Percentiles rank a stretch among this genome's conserved stretches.
phyloP scores from a whole-genome alignment of 1,139 yeast species.

The Debaryomyces fabryi region DNA sequence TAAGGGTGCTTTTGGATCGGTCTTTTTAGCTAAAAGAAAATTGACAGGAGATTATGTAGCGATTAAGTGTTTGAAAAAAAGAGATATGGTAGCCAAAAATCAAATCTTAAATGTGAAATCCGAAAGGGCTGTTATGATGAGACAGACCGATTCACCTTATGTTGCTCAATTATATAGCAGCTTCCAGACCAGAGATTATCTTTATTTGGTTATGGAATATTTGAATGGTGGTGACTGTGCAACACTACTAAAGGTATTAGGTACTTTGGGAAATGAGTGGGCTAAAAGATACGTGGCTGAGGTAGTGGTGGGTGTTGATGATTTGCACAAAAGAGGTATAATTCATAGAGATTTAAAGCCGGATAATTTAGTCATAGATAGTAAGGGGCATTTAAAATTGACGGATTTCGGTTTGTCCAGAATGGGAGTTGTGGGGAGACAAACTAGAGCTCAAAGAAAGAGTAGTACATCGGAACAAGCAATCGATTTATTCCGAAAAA shows the following conservation, averaged over 20 bases:
- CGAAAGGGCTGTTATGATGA: conserved; percentile 96
- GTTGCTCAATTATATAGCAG: conserved; percentile 89
- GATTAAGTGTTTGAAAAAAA: conserved; percentile 87
- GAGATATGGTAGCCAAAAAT: conserved; percentile 96
- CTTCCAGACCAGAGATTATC: conserved; percentile 84
- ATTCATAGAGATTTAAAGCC: conserved; percentile 96
- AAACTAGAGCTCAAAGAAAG: conserved; percentile 47
- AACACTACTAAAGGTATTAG: conserved; percentile 77
- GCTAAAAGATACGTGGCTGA: conserved; percentile 85
- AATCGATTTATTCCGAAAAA: conserved; percentile 43
- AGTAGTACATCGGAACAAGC: conserved; percentile 51
- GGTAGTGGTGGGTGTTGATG: conserved; percentile 86
- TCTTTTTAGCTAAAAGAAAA: conserved; percentile 78
- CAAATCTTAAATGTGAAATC: conserved; percentile 94
- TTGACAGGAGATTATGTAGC: conserved; percentile 95
- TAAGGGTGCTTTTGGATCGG: conserved; percentile 97
- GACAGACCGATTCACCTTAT: conserved; percentile 90
- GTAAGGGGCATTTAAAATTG: conserved; percentile 83
- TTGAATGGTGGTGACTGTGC: conserved; percentile 97
- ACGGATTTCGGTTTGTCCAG: conserved; percentile 95
- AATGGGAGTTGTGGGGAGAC: conserved; percentile 87
- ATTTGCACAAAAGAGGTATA: conserved; percentile 83
- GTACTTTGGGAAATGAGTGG: conserved; percentile 86
- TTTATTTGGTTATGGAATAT: conserved; percentile 95
- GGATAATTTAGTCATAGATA: conserved; percentile 86